phyloP scores from a whole-genome alignment of 192 early-diverging fungal genomes.

The Blastocladiella britannica region DNA sequence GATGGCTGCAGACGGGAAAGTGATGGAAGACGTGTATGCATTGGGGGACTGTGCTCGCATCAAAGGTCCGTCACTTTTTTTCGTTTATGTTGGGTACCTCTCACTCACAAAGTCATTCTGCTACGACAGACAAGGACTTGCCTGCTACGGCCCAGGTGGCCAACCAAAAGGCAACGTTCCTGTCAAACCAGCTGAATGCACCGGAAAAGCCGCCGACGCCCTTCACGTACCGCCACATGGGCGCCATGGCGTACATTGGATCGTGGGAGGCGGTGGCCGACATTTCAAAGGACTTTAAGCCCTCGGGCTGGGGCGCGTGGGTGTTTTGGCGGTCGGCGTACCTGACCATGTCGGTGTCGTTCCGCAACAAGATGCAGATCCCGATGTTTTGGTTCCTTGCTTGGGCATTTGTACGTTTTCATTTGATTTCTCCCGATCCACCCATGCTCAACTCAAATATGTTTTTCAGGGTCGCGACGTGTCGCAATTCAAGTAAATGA shows the following conservation, averaged over 20 bases:
- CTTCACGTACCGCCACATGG: slow-evolving; percentile 37
- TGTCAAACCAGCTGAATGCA: slow-evolving; percentile 24
- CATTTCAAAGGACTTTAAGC: slow-evolving; percentile 26
- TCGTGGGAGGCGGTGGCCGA: slow-evolving; percentile 30
- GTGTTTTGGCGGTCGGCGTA: slow-evolving; percentile 55
- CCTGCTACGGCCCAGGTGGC: slow-evolving; percentile 77
- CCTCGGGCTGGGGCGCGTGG: slow-evolving; percentile 29
- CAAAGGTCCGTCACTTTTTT: too few species aligned
- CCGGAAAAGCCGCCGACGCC: slow-evolving; percentile 6
- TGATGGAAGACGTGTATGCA: slow-evolving; percentile 46
- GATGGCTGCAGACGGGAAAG: slow-evolving; percentile 28
- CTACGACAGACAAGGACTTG: slow-evolving; percentile 40
- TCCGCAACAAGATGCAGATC: slow-evolving; percentile 52
- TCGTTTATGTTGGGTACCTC: too few species aligned
- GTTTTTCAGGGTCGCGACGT: background rate
- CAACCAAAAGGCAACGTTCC: slow-evolving; percentile 45
- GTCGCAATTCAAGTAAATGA: background rate
- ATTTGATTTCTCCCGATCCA: too few species aligned
- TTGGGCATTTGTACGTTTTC: too few species aligned
- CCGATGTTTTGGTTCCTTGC: slow-evolving; percentile 35
- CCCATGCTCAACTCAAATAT: too few species aligned
- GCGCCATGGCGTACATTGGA: slow-evolving; percentile 19
- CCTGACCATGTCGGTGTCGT: slow-evolving; percentile 38
- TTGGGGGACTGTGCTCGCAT: slow-evolving; percentile 79
- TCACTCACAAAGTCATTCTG: too few species aligned